Evolutionary conservation across 2,329 filamentous ascomycete species (phyloP), one percentile per base, ranked within the genome.

Genomic region (Nemania serpens): DNA sequence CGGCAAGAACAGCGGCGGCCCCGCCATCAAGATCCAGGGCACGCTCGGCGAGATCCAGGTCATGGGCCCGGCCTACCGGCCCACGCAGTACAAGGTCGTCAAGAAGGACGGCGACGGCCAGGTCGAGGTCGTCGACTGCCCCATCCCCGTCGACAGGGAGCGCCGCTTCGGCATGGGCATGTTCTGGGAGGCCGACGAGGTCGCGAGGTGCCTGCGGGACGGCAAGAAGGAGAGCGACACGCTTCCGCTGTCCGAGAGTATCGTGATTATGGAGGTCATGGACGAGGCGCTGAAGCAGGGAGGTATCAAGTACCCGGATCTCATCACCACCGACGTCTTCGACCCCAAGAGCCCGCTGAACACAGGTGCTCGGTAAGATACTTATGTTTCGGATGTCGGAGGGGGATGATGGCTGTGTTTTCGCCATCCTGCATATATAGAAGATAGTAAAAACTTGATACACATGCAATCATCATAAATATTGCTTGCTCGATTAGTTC

Each of bases 131-230:
- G 77, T 86, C 52, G 78, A 84, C 66, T 83, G 79, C 70, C 81
- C 82, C 12, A 81, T 85, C 45, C 84, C 84, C 42, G 72, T 73
- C 57, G 83, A 86, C 68, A 68, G 75, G 22, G 78, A 76, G 66
- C 76, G 80, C 34, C 72, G 77, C 66, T 82, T 78, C 77, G 91
- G 91, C 11, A 88, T 91, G 66, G 92, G 91, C 51, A 95, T 96
- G 91, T 95, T 91, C 78, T 94, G 89, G 89, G 90, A 93, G 75
- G 91, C 91, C 1, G 91, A 93, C 73, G 91, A 92, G 79, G 89
- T 86, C 66, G 91, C 88, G 29, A 82, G 88, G 47, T 91, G 89
- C 67, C 72, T 96, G 59, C 81, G 89, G 45, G 91, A 95, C 73
- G 91, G 91, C 20, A 87, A 86, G 76, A 84, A 88, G 70, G 88